These are phyloP conservation scores for Ophiostoma perfectum DNA, from an alignment of 2,329 filamentous ascomycete species.

Conservation along the genomic window DNA sequence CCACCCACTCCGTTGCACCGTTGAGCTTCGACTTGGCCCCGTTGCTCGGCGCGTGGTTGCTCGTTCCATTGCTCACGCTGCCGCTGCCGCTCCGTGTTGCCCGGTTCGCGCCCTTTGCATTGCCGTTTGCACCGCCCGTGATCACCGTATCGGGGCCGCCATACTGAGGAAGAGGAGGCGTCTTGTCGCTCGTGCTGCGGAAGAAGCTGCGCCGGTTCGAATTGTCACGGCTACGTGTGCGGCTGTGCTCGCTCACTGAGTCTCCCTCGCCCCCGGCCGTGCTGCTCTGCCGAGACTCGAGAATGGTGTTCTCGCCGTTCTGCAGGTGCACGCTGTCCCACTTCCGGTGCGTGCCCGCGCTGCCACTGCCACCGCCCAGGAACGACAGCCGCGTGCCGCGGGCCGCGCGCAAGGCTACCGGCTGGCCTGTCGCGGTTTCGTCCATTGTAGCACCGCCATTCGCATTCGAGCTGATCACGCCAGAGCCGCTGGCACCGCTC, in stretches of 20 bases:
- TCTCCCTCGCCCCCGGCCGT: conserved; percentile 29
- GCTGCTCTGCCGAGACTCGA: conserved; percentile 24
- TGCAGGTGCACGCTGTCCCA: conserved; percentile 23
- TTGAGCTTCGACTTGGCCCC: conserved; percentile 28
- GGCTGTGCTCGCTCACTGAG: conserved; percentile 30
- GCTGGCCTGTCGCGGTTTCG: conserved; percentile 47
- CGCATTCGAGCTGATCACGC: conserved; percentile 19
- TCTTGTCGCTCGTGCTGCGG: conserved; percentile 29
- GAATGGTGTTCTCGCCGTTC: neutral
- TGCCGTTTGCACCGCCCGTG: conserved; percentile 7
- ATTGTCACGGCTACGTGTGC: conserved; percentile 32
- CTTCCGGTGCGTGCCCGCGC: conserved; percentile 27
- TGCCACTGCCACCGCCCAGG: conserved; percentile 42
- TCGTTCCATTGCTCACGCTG: conserved; percentile 21
- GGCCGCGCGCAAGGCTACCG: conserved; percentile 46
- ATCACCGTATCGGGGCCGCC: conserved; percentile 8
- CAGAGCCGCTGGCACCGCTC: conserved; percentile 27
- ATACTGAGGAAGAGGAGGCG: conserved; percentile 15
- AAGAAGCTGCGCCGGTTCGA: conserved; percentile 41
- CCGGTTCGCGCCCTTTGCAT: conserved; percentile 4
- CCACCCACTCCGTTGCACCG: conserved; percentile 32
- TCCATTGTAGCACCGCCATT: conserved; percentile 31
- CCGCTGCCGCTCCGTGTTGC: conserved; percentile 13
- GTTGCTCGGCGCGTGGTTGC: conserved; percentile 8
- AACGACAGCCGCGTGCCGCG: conserved; percentile 54